phyloP scores from a whole-genome alignment of 768 basidiomycete genomes.

The Boletus subparvulus region DNA sequence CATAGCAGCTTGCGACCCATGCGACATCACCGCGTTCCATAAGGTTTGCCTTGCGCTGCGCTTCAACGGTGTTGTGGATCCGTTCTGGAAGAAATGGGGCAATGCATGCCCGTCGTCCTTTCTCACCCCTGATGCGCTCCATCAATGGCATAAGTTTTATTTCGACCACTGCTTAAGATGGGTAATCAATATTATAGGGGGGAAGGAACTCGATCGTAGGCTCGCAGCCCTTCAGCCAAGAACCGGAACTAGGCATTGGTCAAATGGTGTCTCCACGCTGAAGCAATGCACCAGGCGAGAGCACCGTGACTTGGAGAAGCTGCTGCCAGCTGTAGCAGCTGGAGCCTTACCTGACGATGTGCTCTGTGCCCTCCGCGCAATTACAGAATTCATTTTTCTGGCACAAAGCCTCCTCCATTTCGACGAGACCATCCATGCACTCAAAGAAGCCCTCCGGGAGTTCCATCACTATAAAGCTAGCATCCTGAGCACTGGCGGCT shows the following conservation, averaged over 20 bases:
- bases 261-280: neutral
- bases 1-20: neutral
- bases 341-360: conserved; percentile 27
- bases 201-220: conserved; percentile 24
- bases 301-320: conserved; percentile 3
- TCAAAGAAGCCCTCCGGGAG: neutral
- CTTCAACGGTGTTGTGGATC: conserved; percentile 7
- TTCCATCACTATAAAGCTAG: conserved; percentile 6
- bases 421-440: neutral
- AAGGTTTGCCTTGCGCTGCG: neutral
- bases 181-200: conserved; percentile 15
- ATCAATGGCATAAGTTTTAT: conserved; percentile 28
- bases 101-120: conserved; percentile 18
- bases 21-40: neutral
- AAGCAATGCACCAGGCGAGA: conserved; percentile 7
- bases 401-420: conserved; percentile 25
- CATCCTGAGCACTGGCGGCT: neutral
- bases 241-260: neutral
- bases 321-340: neutral
- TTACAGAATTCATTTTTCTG: conserved; percentile 39
- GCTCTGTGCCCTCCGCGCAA: conserved; percentile 33
- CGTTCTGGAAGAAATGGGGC: conserved; percentile 35
- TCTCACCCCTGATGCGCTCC: conserved; percentile 28
- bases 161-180: conserved; percentile 18
- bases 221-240: conserved; percentile 23